Base-by-base conservation (phyloP, 1,139 yeast species). In the Magnusiomyces suaveolens region DNA sequence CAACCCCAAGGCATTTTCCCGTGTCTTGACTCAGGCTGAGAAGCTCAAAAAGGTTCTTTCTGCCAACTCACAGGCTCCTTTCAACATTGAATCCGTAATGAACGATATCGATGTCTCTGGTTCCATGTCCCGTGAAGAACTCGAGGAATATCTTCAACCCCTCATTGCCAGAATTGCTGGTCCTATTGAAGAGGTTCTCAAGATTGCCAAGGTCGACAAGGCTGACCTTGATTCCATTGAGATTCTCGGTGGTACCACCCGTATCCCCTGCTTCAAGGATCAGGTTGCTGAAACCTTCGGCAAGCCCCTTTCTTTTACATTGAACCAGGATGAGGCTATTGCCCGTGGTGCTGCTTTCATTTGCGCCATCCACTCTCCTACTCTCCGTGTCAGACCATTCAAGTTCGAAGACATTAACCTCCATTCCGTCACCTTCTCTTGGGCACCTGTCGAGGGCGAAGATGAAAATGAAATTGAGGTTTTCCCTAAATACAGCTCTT, bases 341-440 rank as follows among this genome's bases (percentile, higher is more conserved):
- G 97, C 98, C 59, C 87, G 94, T 74, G 99, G 99, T 78, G 95
- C 96, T 65, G 97, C 99, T 55, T 94, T 92, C 75, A 87, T 94
- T 68, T 92, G 98, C 75, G 99, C 98, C 65, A 87, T 90, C 75
- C 97, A 90, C 80, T 92, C 98, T 33, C 98, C 98, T 74, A 90
- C 97, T 63, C 83, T 92, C 68, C 87, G 98, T 77, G 98, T 94
- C 56, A 86, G 97, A 76, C 97, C 97, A 65, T 92, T 92, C 84
- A 92, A 90, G 76, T 92, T 90, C 69, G 97, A 92, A 77, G 99
- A 92, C 73, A 77, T 84, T 71, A 90, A 90, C 82, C 86, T 83
- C 66, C 81, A 82, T 81, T 82, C 96, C 50, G 97, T 94, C 63
- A 86, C 97, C 53, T 94, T 88, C 82, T 81, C 76, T 74, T 94